A percentile compares a stretch with the other conserved stretches of the same genome.
Conservation (phyloP, 768 basidiomycete genomes). For the Antrodiella citrinella region DNA sequence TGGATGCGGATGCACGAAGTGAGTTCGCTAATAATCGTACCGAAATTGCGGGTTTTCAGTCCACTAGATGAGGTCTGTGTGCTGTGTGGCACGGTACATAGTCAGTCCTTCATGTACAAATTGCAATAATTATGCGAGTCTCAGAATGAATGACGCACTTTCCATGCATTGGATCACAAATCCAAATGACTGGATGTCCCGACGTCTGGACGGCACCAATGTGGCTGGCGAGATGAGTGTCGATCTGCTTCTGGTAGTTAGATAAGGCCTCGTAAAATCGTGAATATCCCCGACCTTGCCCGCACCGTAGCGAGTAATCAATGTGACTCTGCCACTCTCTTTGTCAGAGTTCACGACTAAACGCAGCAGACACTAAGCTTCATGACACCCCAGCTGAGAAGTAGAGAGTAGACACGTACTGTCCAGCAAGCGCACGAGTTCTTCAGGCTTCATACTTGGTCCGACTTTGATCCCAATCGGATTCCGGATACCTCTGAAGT, state of each 20-base stretch:
- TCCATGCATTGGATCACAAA: conserved; percentile 98
- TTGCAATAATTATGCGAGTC: background rate
- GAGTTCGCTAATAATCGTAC: conserved; percentile 83
- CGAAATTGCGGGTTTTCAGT: conserved; percentile 87
- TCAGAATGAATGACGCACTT: conserved; percentile 82
- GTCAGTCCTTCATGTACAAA: background rate
- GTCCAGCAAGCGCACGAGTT: conserved; percentile 68
- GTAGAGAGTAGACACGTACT: conserved; percentile 45
- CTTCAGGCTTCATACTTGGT: conserved; percentile 72
- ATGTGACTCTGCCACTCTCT: conserved; percentile 74
- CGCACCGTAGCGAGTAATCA: conserved; percentile 94
- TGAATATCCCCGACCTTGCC: conserved; percentile 65
- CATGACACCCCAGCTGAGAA: background rate
- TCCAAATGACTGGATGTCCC: conserved; percentile 85
- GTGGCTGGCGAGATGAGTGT: conserved; percentile 65
- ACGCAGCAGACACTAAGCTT: background rate
- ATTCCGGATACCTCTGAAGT: conserved; percentile 86
- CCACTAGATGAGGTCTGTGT: conserved; percentile 75
- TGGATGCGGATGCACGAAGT: conserved; percentile 80
- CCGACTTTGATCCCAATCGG: conserved; percentile 97
- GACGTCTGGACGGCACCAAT: conserved; percentile 74
- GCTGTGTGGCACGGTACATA: conserved; percentile 30
- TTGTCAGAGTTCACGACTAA: conserved; percentile 86
- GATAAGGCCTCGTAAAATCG: background rate
- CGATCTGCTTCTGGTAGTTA: conserved; percentile 42